Evolutionary conservation across 139 green algal species (phyloP).

Genomic region (Coelastrella sp.): DNA sequence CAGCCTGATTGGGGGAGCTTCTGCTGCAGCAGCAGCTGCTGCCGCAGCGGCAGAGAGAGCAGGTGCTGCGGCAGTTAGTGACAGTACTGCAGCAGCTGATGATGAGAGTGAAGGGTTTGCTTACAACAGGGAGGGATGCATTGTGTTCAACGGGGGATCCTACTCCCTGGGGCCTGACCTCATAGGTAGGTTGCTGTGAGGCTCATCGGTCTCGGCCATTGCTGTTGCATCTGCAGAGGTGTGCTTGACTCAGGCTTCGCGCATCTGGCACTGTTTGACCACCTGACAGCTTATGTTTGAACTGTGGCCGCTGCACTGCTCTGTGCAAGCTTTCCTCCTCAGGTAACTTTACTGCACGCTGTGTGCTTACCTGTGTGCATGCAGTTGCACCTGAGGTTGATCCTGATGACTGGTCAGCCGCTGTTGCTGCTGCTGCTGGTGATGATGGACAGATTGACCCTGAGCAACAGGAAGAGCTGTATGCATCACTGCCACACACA

Average conservation of each 20-base stretch:
- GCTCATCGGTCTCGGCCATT: neutral
- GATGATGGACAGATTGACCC: neutral
- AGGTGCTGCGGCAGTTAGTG: neutral
- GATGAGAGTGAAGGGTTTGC: conserved; percentile 61
- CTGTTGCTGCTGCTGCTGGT: neutral
- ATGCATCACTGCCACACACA: neutral
- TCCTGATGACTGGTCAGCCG: neutral
- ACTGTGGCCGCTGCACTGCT: too few relatives aligned
- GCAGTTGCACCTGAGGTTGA: neutral
- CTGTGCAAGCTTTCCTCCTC: too few relatives aligned
- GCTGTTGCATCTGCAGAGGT: neutral
- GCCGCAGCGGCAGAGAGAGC: neutral
- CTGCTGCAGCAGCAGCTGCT: conserved; percentile 13
- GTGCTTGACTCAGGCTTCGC: neutral
- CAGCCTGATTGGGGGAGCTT: conserved; percentile 11
- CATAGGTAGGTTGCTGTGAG: conserved; percentile 50
- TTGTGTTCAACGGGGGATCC: conserved; percentile 66
- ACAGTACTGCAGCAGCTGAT: conserved; percentile 15
- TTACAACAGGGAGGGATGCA: conserved; percentile 59
- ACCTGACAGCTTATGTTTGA: too few relatives aligned
- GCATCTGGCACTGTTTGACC: too few relatives aligned
- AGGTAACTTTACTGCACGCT: too few relatives aligned
- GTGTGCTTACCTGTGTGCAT: neutral
- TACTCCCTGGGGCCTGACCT: conserved; percentile 68
- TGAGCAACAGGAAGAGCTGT: neutral